These are phyloP conservation scores for Rhynchosporium agropyri DNA, from an alignment of 2,329 filamentous ascomycete species.

Conservation along the genomic window DNA sequence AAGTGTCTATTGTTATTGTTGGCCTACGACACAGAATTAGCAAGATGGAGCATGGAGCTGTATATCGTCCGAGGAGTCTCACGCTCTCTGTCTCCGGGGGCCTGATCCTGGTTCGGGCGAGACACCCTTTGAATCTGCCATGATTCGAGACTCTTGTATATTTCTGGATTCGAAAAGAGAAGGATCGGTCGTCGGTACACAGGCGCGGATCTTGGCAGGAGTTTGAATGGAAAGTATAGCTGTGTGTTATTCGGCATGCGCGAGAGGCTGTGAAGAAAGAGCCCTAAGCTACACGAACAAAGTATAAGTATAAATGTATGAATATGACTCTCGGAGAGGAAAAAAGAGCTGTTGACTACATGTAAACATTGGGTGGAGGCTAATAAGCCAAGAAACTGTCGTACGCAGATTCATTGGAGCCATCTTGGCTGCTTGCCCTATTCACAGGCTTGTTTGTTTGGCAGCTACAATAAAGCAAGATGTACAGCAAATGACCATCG, in stretches of 20 bases:
- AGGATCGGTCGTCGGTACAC: slow-evolving; percentile 29
- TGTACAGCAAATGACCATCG: slow-evolving; percentile 7
- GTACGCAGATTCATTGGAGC: slow-evolving; percentile 3
- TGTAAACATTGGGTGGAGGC: background rate
- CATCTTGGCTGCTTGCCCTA: slow-evolving; percentile 17
- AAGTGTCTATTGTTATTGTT: slow-evolving; percentile 60
- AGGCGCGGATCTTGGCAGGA: slow-evolving; percentile 37
- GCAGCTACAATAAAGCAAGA: background rate
- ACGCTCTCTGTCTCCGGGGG: slow-evolving; percentile 43
- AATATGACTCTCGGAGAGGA: slow-evolving; percentile 19
- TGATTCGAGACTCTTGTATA: slow-evolving; percentile 25
- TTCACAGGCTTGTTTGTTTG: slow-evolving; percentile 13
- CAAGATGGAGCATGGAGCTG: slow-evolving; percentile 25
- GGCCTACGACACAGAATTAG: slow-evolving; percentile 43
- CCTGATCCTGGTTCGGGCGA: slow-evolving; percentile 36
- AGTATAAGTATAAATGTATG: slow-evolving; percentile 33
- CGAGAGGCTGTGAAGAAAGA: slow-evolving; percentile 30
- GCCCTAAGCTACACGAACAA: slow-evolving; percentile 14
- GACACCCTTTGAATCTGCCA: slow-evolving; percentile 32
- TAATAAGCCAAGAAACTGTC: slow-evolving; percentile 16
- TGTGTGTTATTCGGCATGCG: slow-evolving; percentile 34
- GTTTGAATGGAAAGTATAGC: slow-evolving; percentile 25
- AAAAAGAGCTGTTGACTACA: slow-evolving; percentile 8
- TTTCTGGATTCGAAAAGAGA: slow-evolving; percentile 24
- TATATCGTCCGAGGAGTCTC: slow-evolving; percentile 28